These are phyloP conservation scores for Pulicaria dysenterica DNA, from an alignment of 129 eudicot genomes.

Conservation along the genomic window DNA sequence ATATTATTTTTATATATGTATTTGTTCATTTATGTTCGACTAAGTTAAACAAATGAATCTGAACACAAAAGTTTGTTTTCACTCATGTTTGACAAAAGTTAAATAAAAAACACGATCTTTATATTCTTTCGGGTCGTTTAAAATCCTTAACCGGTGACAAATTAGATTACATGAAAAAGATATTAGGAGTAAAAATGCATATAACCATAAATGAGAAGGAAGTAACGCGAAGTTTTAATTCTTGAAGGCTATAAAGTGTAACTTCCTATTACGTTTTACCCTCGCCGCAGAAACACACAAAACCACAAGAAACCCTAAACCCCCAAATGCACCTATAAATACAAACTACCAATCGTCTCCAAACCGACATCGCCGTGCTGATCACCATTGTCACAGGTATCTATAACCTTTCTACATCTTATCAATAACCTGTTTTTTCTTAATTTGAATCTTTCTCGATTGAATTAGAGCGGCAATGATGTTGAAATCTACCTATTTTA, in stretches of 20 bases:
- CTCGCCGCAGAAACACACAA: slow-evolving; percentile 17
- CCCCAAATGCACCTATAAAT: slow-evolving; percentile 32
- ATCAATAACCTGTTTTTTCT: neutral
- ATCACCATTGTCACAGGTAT: neutral
- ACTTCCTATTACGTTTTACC: slow-evolving; percentile 11
- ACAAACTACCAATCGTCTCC: neutral
- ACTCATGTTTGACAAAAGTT: too few relatives aligned
- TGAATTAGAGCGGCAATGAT: slow-evolving; percentile 46
- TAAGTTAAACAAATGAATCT: too few relatives aligned
- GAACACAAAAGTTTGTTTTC: too few relatives aligned
- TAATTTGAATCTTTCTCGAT: neutral
- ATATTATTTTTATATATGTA: too few relatives aligned
- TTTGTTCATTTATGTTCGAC: too few relatives aligned
- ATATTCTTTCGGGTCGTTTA: too few relatives aligned
- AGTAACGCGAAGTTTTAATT: neutral
- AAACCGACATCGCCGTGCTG: neutral
- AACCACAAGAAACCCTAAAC: slow-evolving; percentile 26
- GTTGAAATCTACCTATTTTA: slow-evolving; percentile 73
- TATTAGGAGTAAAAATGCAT: neutral
- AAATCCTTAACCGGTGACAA: too few relatives aligned
- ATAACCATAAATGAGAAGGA: neutral
- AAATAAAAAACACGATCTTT: too few relatives aligned
- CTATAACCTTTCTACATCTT: neutral
- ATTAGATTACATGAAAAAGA: neutral
- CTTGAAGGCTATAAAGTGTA: slow-evolving; percentile 11